Base-by-base conservation (phyloP, 768 basidiomycete species). In the Panellus pusillus region DNA sequence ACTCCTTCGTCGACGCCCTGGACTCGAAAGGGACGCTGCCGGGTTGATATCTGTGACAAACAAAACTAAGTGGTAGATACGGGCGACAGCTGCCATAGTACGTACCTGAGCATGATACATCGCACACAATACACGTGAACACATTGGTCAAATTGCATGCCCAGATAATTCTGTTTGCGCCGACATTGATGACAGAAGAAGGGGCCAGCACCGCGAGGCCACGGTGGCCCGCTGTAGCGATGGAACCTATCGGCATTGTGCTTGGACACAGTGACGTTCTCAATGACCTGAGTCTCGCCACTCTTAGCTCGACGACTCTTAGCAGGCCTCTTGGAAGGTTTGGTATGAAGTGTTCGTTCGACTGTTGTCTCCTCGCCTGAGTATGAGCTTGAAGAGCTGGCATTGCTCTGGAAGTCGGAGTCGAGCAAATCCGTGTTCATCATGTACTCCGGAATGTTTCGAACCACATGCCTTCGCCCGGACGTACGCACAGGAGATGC, bases 181-280 rank as follows among this genome's bases (percentile, higher is more conserved):
- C 59, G 42, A 39, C 59, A 61, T 24, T 53, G 55, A 20, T 61
- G 59, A 14, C 59, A 61, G 17, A 56, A 47, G 5, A 13, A 7
- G 3, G 31, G 24, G 3, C 5, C 20, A 13, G 37, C 50, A 9
- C 51, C 52, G 2, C 9, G 38, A 35, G 59, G 59, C 59, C 59
- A 61, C 5, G 58, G 58, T 4, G 55, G 59, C 12, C 54, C 58
- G 31, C 47, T 49, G 44, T 61, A 61, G 35, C 59, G 59, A 41
- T 53, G 56, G 40, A 52, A 61, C 39, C 32, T 36, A n/a, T 60
- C 54, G 41, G 50, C 13, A 37, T 43, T 50, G 4, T 35, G 27
- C 9, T 29, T 31, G n/a, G 44, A 18, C n/a, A 41, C 12, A 48
- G 44, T 13, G 36, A 37, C 46, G 32, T 2, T 27, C 8, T 38